Percentiles rank a stretch among this genome's conserved stretches.
Conservation (phyloP, 2,329 filamentous ascomycete species). For the Aspergillus sp. region DNA sequence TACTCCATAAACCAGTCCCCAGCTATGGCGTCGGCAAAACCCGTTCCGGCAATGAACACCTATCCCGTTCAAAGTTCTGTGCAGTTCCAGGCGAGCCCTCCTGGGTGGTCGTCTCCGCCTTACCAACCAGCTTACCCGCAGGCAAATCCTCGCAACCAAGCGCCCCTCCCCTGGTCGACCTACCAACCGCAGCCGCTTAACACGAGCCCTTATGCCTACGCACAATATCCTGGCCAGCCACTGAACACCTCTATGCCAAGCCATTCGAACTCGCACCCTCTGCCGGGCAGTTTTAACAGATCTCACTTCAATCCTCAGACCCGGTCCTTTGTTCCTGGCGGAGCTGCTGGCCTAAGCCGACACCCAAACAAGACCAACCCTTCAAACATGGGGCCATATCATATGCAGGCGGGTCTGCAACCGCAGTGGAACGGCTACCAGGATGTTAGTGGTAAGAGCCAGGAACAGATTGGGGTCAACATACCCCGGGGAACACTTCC, state of each 20-base stretch:
- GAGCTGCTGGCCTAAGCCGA: slow-evolving; percentile 40
- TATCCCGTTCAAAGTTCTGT: slow-evolving; percentile 39
- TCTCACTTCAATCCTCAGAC: slow-evolving; percentile 94
- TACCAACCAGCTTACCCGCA: slow-evolving; percentile 40
- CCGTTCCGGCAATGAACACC: slow-evolving; percentile 44
- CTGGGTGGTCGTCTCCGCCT: slow-evolving; percentile 39
- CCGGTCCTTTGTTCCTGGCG: slow-evolving; percentile 81
- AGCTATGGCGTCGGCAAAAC: slow-evolving; percentile 43
- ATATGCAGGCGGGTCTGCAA: slow-evolving; percentile 29
- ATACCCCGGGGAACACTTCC: slow-evolving; percentile 27
- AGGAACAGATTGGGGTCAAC: slow-evolving; percentile 27
- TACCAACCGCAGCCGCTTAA: slow-evolving; percentile 42
- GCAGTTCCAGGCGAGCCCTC: slow-evolving; percentile 36
- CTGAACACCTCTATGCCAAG: slow-evolving; percentile 66
- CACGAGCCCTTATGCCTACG: slow-evolving; percentile 71
- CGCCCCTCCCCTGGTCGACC: slow-evolving; percentile 44
- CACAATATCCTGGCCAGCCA: slow-evolving; percentile 71
- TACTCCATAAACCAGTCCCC: slow-evolving; percentile 45
- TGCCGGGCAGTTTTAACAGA: slow-evolving; percentile 81
- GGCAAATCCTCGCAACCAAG: slow-evolving; percentile 45
- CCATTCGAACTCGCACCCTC: slow-evolving; percentile 76
- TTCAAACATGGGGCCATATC: slow-evolving; percentile 34
- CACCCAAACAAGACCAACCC: slow-evolving; percentile 39
- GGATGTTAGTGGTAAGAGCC: slow-evolving; percentile 29
- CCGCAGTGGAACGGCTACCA: slow-evolving; percentile 35